These are phyloP conservation scores for Cephalotrichum gorgonifer DNA, from an alignment of 2,329 filamentous ascomycete species.

Conservation along the genomic window DNA sequence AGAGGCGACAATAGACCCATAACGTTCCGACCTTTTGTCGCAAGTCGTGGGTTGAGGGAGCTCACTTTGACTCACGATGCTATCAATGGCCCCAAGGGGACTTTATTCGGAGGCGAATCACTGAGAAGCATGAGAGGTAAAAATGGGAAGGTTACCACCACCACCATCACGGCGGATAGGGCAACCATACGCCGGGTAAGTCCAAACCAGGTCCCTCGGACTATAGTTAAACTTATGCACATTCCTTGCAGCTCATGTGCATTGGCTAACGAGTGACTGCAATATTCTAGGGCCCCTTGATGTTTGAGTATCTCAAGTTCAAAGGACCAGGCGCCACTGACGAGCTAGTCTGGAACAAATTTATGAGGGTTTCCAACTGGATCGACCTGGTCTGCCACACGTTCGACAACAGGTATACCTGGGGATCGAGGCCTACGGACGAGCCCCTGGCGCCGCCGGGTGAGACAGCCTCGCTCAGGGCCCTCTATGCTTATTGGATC, in stretches of 20 bases:
- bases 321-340: background rate
- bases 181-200: background rate
- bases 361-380: slow-evolving; percentile 7
- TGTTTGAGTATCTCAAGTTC: background rate
- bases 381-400: slow-evolving; percentile 2
- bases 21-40: background rate
- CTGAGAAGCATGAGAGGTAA: no score
- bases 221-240: no score
- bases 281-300: background rate
- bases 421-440: background rate
- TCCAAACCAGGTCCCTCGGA: background rate
- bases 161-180: background rate
- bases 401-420: slow-evolving; percentile 4
- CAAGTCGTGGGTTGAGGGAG: background rate
- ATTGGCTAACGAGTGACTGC: background rate
- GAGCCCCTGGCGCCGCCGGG: background rate
- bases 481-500: slow-evolving; percentile 1
- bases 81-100: no score
- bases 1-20: background rate
- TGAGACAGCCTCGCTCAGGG: background rate
- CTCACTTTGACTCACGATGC: no score
- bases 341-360: slow-evolving; percentile 6
- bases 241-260: no score
- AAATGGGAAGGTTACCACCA: background rate
- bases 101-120: background rate